A percentile compares a stretch with the other conserved stretches of the same genome.
Conservation (phyloP, 2,329 filamentous ascomycete genomes). For the Stenocarpella maydis region DNA sequence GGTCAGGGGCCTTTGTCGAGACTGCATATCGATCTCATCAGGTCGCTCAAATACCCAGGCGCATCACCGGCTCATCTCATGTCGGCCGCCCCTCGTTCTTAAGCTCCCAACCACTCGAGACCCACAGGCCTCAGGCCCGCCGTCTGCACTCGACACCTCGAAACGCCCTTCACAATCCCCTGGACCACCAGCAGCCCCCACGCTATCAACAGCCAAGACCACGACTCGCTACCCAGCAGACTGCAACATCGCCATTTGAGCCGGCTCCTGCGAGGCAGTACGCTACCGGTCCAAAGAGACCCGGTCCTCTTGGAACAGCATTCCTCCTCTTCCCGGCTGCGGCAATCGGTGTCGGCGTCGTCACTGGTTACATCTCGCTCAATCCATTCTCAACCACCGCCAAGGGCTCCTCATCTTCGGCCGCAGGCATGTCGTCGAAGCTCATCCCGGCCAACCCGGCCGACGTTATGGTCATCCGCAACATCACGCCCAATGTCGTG, state of each 20-base stretch:
- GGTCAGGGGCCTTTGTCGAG: not conserved
- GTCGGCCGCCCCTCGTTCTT: not conserved
- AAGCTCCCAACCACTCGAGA: constrained; percentile 4
- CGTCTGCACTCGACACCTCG: not conserved
- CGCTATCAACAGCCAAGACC: not conserved
- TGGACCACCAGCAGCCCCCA: not conserved
- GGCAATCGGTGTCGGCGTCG: constrained; percentile 29
- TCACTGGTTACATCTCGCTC: constrained; percentile 28
- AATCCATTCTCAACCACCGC: constrained; percentile 31
- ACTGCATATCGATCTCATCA: not conserved
- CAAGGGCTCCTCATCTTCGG: not conserved
- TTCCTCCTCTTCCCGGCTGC: constrained; percentile 34
- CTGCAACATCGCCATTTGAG: too few relatives aligned
- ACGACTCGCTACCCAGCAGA: not conserved
- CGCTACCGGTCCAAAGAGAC: constrained; percentile 11
- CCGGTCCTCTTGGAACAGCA: constrained; percentile 27
- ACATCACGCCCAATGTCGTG: constrained; percentile 79
- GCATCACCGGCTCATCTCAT: constrained; percentile 12
- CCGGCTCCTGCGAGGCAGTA: constrained; percentile 5
- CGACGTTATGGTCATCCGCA: constrained; percentile 88
- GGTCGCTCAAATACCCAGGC: not conserved
- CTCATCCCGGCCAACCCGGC: constrained; percentile 76
- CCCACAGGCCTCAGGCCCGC: constrained; percentile 21
- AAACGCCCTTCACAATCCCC: not conserved
- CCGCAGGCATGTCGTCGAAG: constrained; percentile 63